Conservation (phyloP, 2,329 filamentous ascomycete species). For the Exophiala bonariae region DNA sequence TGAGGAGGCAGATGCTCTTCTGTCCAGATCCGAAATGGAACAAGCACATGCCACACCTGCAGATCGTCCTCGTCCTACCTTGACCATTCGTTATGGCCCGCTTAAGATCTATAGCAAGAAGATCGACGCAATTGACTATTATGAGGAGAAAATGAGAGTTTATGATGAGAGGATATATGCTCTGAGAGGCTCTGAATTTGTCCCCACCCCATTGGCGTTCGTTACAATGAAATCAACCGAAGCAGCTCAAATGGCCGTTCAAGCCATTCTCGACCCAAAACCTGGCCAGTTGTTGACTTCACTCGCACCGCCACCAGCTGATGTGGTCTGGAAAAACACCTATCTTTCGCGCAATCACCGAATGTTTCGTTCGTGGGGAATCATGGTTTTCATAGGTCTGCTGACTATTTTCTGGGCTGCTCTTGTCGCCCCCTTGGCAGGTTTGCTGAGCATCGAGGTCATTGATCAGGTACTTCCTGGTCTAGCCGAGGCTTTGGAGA, state of each 20-base stretch:
- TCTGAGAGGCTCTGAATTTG: conserved; percentile 73
- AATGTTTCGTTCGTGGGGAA: conserved; percentile 75
- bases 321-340: conserved; percentile 94
- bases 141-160: conserved; percentile 77
- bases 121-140: conserved; percentile 92
- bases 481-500: conserved; percentile 66
- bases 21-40: conserved; percentile 41
- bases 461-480: conserved; percentile 71
- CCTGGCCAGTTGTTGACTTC: conserved; percentile 84
- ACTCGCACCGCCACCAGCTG: conserved; percentile 80
- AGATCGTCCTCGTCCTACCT: conserved; percentile 60
- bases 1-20: conserved; percentile 63
- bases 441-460: conserved; percentile 76
- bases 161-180: conserved; percentile 72
- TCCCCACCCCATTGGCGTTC: conserved; percentile 81
- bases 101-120: conserved; percentile 69
- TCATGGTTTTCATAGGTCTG: conserved; percentile 79
- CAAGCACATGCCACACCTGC: conserved; percentile 46
- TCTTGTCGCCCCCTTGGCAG: conserved; percentile 76
- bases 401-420: conserved; percentile 87
- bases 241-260: conserved; percentile 89
- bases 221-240: conserved; percentile 97
- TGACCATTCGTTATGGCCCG: conserved; percentile 76
- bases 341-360: conserved; percentile 75
- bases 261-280: conserved; percentile 87